Conservation (phyloP, 1,139 yeast species). For the Sugiyamaella sp. region DNA sequence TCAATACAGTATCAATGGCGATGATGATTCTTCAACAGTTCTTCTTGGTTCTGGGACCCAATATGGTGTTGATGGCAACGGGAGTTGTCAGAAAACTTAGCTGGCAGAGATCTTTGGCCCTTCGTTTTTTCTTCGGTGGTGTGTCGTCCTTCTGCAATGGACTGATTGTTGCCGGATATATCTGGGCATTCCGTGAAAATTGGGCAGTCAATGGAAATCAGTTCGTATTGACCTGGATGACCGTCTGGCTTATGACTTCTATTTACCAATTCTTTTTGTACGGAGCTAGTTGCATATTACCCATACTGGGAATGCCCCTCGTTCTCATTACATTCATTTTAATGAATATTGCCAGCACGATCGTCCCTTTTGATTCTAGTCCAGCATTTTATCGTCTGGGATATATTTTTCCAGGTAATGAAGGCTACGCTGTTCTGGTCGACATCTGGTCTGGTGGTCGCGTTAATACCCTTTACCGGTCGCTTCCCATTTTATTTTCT, state of each 20-base stretch:
- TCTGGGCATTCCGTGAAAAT: constrained; percentile 29
- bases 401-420: constrained; percentile 36
- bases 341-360: constrained; percentile 22
- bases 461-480: constrained; percentile 43
- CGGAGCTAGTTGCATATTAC: constrained; percentile 20
- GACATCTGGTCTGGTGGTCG: constrained; percentile 61
- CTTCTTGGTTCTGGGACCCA: constrained; percentile 25
- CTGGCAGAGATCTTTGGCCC: not conserved
- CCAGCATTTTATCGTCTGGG: constrained; percentile 27
- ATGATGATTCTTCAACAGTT: constrained; percentile 27
- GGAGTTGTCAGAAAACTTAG: constrained; percentile 12
- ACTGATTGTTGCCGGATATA: constrained; percentile 22
- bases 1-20: constrained; percentile 26
- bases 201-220: constrained; percentile 29
- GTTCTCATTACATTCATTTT: constrained; percentile 25
- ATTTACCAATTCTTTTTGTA: constrained; percentile 16
- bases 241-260: constrained; percentile 20
- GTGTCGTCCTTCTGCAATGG: constrained; percentile 19
- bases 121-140: constrained; percentile 9
- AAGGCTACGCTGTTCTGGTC: constrained; percentile 63
- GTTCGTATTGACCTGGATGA: constrained; percentile 29
- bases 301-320: constrained; percentile 23
- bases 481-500: constrained; percentile 27
- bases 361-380: constrained; percentile 22
- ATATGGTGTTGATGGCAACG: constrained; percentile 14